These are phyloP conservation scores for Thermomyces lanuginosus DNA, from an alignment of 2,329 filamentous ascomycete genomes.

Conservation along the genomic window DNA sequence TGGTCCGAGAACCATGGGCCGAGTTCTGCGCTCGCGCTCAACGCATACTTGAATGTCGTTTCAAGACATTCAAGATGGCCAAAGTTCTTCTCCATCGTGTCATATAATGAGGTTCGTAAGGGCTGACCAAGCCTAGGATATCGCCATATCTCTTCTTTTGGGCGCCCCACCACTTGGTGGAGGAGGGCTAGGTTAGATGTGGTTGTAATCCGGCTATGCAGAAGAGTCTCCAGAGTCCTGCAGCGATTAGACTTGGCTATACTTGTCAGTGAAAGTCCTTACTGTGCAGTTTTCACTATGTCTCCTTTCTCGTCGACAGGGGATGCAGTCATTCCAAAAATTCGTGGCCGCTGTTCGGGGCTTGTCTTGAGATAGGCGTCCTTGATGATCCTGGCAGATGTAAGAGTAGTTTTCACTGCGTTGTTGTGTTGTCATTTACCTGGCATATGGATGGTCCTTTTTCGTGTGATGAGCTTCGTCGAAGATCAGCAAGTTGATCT, in stretches of 20 bases:
- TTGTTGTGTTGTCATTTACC: constrained; percentile 20
- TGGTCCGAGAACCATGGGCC: constrained; percentile 75
- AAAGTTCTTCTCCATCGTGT: constrained; percentile 37
- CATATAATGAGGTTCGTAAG: constrained; percentile 50
- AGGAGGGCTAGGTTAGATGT: constrained; percentile 45
- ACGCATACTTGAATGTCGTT: constrained; percentile 43
- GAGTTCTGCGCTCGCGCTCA: constrained; percentile 46
- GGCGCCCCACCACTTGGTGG: constrained; percentile 41
- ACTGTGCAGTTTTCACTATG: constrained; percentile 49
- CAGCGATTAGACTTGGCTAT: constrained; percentile 5
- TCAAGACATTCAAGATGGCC: constrained; percentile 37
- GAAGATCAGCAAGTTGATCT: constrained; percentile 82
- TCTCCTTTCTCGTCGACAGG: constrained; percentile 73
- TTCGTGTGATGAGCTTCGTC: constrained; percentile 96
- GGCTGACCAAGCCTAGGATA: constrained; percentile 38
- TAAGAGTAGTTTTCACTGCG: constrained; percentile 4
- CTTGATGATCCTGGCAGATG: constrained; percentile 51
- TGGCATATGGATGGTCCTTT: constrained; percentile 78
- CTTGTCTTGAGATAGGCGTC: constrained; percentile 54
- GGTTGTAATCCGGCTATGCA: constrained; percentile 74
- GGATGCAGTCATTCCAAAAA: constrained; percentile 95
- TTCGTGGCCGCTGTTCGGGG: constrained; percentile 44
- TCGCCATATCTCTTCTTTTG: constrained; percentile 41
- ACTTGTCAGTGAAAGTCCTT: constrained; percentile 8
- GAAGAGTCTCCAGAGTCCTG: constrained; percentile 53